A percentile compares a stretch with the other conserved stretches of the same genome.
Evolutionary conservation across 306 rosid species (phyloP).

Genomic region (Vigna unguiculata): DNA sequence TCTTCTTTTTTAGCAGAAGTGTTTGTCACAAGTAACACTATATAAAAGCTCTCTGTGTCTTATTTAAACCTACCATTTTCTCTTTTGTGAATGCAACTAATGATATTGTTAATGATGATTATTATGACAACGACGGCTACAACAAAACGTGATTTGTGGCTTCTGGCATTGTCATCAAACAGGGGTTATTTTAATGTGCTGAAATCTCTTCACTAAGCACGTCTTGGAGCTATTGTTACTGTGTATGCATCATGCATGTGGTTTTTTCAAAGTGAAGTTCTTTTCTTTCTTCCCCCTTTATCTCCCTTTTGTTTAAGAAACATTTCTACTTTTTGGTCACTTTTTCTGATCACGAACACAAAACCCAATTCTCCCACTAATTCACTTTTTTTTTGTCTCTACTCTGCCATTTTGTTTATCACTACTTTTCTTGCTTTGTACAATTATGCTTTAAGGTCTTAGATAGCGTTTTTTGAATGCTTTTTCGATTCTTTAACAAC

Average conservation of each 20-base stretch:
- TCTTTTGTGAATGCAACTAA: slow-evolving; percentile 48
- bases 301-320: neutral
- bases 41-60: slow-evolving; percentile 19
- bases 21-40: slow-evolving; percentile 37
- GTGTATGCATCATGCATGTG: slow-evolving; percentile 42
- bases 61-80: slow-evolving; percentile 38
- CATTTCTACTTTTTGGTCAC: slow-evolving; percentile 19
- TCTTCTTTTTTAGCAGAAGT: slow-evolving; percentile 53
- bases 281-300: neutral
- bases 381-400: neutral
- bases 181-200: slow-evolving; percentile 3
- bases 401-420: neutral
- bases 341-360: neutral
- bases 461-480: too few relatives aligned
- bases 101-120: slow-evolving; percentile 62
- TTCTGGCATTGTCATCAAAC: slow-evolving; percentile 15
- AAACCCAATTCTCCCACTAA: neutral
- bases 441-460: neutral
- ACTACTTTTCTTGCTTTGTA: neutral
- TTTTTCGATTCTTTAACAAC: too few relatives aligned
- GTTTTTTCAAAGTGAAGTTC: neutral
- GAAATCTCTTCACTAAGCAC: slow-evolving; percentile 16
- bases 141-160: slow-evolving; percentile 35
- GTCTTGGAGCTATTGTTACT: neutral
- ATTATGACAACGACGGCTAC: slow-evolving; percentile 41